Percentiles rank a stretch among this genome's conserved stretches.
phyloP scores from a whole-genome alignment of 495 filamentous ascomycete species.

The Hyaloscypha variabilis region DNA sequence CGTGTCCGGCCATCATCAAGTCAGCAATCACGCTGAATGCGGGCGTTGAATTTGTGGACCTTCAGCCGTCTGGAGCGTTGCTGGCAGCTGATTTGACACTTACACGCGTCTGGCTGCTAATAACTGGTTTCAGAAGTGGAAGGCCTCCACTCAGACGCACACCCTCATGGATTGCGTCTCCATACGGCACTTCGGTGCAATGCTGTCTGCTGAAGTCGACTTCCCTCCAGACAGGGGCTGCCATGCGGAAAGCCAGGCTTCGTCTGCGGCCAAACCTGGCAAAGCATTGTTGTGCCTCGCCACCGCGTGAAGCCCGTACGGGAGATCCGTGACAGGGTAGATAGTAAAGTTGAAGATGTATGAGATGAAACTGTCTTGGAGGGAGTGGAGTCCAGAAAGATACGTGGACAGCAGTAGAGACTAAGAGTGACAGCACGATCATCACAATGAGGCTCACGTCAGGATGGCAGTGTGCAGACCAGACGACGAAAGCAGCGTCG shows the following conservation, averaged over 20 bases:
- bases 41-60: background rate
- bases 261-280: background rate
- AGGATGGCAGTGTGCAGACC: background rate
- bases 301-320: background rate
- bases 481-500: background rate
- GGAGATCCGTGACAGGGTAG: background rate
- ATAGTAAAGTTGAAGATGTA: background rate
- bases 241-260: slow-evolving; percentile 8
- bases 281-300: slow-evolving; percentile 1
- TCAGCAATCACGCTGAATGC: slow-evolving; percentile 15
- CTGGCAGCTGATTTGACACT: slow-evolving; percentile 19
- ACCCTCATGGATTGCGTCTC: slow-evolving; percentile 3
- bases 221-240: slow-evolving; percentile 1
- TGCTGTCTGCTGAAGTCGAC: slow-evolving; percentile 1
- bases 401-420: background rate
- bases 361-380: background rate
- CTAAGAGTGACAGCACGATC: background rate
- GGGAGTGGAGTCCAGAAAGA: background rate
- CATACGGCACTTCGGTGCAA: slow-evolving; percentile 20
- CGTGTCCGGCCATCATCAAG: slow-evolving; percentile 7
- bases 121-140: slow-evolving; percentile 23
- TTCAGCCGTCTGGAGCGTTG: slow-evolving; percentile 2
- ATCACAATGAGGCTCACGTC: background rate
- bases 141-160: slow-evolving; percentile 3
- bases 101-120: slow-evolving; percentile 21